These are phyloP conservation scores for Apophysomyces sp. DNA, from an alignment of 371 early-diverging fungal genomes.

Conservation along the genomic window DNA sequence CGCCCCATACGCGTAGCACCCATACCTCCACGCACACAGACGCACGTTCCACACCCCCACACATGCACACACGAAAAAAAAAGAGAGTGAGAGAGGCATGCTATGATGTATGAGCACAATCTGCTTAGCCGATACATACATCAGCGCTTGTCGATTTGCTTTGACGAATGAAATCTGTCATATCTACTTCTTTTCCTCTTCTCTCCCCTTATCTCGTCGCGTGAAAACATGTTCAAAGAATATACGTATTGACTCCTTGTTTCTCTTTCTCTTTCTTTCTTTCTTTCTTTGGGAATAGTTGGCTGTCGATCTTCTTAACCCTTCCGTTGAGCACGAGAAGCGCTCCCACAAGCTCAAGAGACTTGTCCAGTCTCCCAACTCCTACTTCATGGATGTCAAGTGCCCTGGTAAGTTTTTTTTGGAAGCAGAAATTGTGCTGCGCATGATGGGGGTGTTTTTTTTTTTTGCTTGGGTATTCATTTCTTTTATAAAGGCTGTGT, in stretches of 20 bases:
- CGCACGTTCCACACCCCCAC: neutral
- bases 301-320: conserved; percentile 98
- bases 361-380: conserved; percentile 97
- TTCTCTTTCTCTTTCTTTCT: neutral
- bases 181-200: no score
- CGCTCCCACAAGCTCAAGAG: conserved; percentile 98
- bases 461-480: no score
- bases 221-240: neutral
- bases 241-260: neutral
- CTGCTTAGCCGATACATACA: no score
- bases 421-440: neutral
- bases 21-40: neutral
- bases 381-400: conserved; percentile 99
- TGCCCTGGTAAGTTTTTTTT: conserved; percentile 75
- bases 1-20: neutral
- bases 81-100: no score
- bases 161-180: no score
- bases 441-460: no score
- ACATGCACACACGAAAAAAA: neutral
- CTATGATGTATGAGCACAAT: no score
- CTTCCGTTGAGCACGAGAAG: conserved; percentile 91
- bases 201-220: no score
- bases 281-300: conserved; percentile 73
- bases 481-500: conserved; percentile 75
- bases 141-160: no score